Conservation (phyloP, 2,329 filamentous ascomycete species). For the Elsinoe necatrix region DNA sequence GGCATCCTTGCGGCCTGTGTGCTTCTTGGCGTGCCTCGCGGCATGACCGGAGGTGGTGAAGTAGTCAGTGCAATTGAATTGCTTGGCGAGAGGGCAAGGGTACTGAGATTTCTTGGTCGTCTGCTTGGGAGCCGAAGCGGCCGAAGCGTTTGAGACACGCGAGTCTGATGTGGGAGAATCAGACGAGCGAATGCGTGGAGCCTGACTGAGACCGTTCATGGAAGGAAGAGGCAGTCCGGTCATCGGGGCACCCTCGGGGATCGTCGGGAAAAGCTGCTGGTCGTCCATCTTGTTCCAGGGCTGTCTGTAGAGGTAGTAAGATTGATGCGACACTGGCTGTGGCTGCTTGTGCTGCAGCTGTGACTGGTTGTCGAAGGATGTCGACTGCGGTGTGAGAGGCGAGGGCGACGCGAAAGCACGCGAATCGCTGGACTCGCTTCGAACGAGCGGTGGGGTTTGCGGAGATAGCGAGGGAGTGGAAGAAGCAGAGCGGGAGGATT, state of each 20-base stretch:
- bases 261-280: constrained; percentile 30
- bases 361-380: constrained; percentile 23
- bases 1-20: constrained; percentile 71
- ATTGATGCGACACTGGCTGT: constrained; percentile 19
- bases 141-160: constrained; percentile 33
- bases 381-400: constrained; percentile 39
- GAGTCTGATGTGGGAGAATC: constrained; percentile 45
- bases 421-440: constrained; percentile 41
- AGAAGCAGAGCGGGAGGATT: constrained; percentile 38
- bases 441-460: constrained; percentile 38
- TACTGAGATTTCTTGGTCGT: constrained; percentile 56
- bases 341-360: constrained; percentile 20
- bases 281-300: constrained; percentile 30
- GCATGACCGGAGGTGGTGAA: constrained; percentile 80
- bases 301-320: constrained; percentile 18
- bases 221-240: constrained; percentile 23
- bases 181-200: constrained; percentile 26
- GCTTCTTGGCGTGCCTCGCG: constrained; percentile 77
- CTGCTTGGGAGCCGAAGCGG: constrained; percentile 39
- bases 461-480: constrained; percentile 39
- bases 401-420: constrained; percentile 36
- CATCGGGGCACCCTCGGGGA: constrained; percentile 24
- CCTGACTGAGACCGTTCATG: neutral
- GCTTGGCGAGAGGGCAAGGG: constrained; percentile 64
- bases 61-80: constrained; percentile 64